phyloP scores from a whole-genome alignment of 1,139 yeast species.

The Suhomyces taliae region DNA sequence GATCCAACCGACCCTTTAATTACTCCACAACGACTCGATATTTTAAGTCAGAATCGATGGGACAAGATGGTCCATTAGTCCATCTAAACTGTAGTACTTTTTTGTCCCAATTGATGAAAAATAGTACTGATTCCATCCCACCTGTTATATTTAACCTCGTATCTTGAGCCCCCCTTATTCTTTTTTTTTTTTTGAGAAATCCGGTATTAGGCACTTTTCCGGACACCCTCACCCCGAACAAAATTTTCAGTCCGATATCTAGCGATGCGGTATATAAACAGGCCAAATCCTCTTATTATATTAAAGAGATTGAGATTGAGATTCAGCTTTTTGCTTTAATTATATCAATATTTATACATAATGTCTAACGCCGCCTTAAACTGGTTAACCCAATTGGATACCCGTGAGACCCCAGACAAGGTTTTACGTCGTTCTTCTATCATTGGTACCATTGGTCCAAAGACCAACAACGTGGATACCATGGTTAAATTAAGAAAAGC shows the following conservation, averaged over 20 bases:
- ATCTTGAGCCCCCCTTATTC: no score
- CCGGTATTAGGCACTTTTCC: background rate
- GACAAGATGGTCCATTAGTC: no score
- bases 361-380: conserved; percentile 36
- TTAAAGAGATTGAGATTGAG: background rate
- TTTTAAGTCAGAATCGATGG: no score
- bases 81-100: no score
- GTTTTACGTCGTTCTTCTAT: conserved; percentile 92
- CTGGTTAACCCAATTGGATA: conserved; percentile 86
- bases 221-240: conserved; percentile 11
- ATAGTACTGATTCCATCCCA: no score
- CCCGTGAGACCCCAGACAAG: conserved; percentile 75
- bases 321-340: background rate
- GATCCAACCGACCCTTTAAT: no score
- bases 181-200: no score
- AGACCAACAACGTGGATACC: conserved; percentile 86
- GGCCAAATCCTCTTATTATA: background rate
- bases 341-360: background rate
- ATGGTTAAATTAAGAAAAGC: conserved; percentile 90
- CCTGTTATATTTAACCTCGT: no score
- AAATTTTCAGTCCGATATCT: conserved; percentile 11
- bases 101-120: no score
- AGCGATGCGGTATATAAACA: conserved; percentile 6
- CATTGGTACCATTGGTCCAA: conserved; percentile 98
- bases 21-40: no score